Evolutionary conservation across 2,329 filamentous ascomycete species (phyloP), one percentile per base, ranked within the genome.

Genomic region (Cyphellophora attinorum): DNA sequence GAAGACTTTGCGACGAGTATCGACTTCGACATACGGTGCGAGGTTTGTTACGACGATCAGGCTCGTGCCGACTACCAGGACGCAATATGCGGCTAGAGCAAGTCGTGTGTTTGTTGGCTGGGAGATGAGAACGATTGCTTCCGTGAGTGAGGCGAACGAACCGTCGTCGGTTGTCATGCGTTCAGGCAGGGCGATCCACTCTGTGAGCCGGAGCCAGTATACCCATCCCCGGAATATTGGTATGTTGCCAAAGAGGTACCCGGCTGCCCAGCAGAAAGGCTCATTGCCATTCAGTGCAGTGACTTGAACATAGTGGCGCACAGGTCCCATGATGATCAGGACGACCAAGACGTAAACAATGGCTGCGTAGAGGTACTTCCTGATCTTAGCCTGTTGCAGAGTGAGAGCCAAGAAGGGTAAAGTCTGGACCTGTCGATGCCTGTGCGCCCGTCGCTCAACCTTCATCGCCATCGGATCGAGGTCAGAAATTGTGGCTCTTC

Each of bases 1-100:
- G 57, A 98, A 98, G 15, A 96, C 84, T 59, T 98, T 98, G 33
- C 91, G 78, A 32, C 91, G 76, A 1, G 91, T 98, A 60, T 98
- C 91, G 30, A 98, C 89, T 59, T 95, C 88, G 46, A 83, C 88
- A 32, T 84, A 66, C 3, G 76, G 67, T 27, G 81, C 83, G 23
- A 93, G 71, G 27, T 70, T 74, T 34, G 91, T 74, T 5, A 95
- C 84, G 3, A 83, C 67, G 6, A 76, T 61, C 21, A 96, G 68
- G 1, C 89, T 91, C 2, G 76, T 54, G 11, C 73, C 54, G 11
- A 96, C 70, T 35, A 93, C 75, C 3, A 59, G 47, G 1, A 79
- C 45, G 67, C 81, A 96, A 65, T 94, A 94, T 3, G 59, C 73
- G 36, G 73, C 72, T 12, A 96, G 64, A 3, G 82, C 49, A 1